Percentiles rank a stretch among this genome's conserved stretches.
phyloP scores from a whole-genome alignment of 495 filamentous ascomycete genomes.

The Penicillium pulvis region DNA sequence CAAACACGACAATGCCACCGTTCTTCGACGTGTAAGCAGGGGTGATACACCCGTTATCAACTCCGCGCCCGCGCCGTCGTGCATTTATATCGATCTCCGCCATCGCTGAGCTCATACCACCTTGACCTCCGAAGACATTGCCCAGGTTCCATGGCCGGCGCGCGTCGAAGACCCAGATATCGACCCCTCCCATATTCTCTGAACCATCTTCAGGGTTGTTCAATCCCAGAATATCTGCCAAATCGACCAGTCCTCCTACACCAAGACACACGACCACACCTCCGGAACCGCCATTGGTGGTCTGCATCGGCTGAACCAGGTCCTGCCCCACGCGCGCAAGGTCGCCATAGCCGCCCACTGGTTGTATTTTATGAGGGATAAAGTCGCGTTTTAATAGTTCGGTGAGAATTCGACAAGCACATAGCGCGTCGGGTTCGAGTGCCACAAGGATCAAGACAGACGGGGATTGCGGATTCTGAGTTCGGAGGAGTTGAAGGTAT shows the following conservation, averaged over 20 bases:
- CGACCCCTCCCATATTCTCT: slow-evolving; percentile 70
- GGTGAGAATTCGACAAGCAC: slow-evolving; percentile 92
- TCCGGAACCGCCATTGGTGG: slow-evolving; percentile 74
- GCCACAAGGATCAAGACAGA: slow-evolving; percentile 91
- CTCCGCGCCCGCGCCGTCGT: slow-evolving; percentile 50
- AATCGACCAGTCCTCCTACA: slow-evolving; percentile 85
- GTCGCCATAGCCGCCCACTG: slow-evolving; percentile 89
- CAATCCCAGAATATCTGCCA: slow-evolving; percentile 72
- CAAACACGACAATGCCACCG: slow-evolving; percentile 88
- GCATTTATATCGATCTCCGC: slow-evolving; percentile 52
- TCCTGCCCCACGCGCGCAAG: slow-evolving; percentile 75
- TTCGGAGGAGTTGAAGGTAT: slow-evolving; percentile 81
- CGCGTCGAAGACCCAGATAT: slow-evolving; percentile 93
- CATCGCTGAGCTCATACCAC: slow-evolving; percentile 46
- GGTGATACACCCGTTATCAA: slow-evolving; percentile 67
- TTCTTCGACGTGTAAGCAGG: slow-evolving; percentile 71
- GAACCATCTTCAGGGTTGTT: slow-evolving; percentile 52
- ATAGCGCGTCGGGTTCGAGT: slow-evolving; percentile 93
- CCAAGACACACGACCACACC: slow-evolving; percentile 91
- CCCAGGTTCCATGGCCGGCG: slow-evolving; percentile 91
- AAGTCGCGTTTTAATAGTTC: slow-evolving; percentile 92
- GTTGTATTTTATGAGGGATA: slow-evolving; percentile 97
- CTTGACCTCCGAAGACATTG: slow-evolving; percentile 83
- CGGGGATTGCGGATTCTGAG: slow-evolving; percentile 79
- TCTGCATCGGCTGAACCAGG: slow-evolving; percentile 80